These are phyloP conservation scores for Alternaria dauci DNA, from an alignment of 2,329 filamentous ascomycete species.

Conservation along the genomic window DNA sequence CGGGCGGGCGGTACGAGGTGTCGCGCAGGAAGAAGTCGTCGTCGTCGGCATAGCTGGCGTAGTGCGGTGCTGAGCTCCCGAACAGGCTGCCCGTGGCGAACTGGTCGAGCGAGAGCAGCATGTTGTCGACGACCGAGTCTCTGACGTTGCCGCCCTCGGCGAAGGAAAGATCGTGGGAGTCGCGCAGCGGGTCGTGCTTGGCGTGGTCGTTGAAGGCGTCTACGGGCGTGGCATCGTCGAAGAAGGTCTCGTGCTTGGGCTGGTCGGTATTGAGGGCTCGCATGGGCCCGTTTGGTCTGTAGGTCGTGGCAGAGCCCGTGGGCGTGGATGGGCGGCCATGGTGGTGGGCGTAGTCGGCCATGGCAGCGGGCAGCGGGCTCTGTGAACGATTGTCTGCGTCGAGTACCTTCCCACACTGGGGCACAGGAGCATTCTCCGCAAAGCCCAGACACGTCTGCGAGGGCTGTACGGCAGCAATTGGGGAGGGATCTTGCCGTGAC, in stretches of 20 bases:
- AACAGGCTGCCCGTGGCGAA: slow-evolving; percentile 37
- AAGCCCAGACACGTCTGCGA: slow-evolving; percentile 19
- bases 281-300: slow-evolving; percentile 35
- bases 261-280: slow-evolving; percentile 43
- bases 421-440: slow-evolving; percentile 43
- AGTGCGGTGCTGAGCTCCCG: slow-evolving; percentile 26
- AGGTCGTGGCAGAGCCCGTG: slow-evolving; percentile 35
- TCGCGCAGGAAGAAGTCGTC: slow-evolving; percentile 51
- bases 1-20: slow-evolving; percentile 42
- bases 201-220: slow-evolving; percentile 32
- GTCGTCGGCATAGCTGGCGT: slow-evolving; percentile 50
- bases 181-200: slow-evolving; percentile 46
- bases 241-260: slow-evolving; percentile 44
- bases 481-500: slow-evolving; percentile 15
- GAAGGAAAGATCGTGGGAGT: slow-evolving; percentile 88
- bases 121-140: slow-evolving; percentile 93
- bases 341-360: slow-evolving; percentile 36
- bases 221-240: slow-evolving; percentile 49
- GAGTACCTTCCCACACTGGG: slow-evolving; percentile 24
- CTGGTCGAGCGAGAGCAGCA: slow-evolving; percentile 92
- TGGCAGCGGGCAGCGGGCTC: slow-evolving; percentile 19
- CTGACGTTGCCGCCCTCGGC: slow-evolving; percentile 72
- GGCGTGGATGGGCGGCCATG: slow-evolving; percentile 42
- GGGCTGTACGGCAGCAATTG: slow-evolving; percentile 21
- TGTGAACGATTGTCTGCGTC: slow-evolving; percentile 28